Evolutionary conservation across 1,139 yeast species (phyloP).

Genomic region (Suhomyces taliae): DNA sequence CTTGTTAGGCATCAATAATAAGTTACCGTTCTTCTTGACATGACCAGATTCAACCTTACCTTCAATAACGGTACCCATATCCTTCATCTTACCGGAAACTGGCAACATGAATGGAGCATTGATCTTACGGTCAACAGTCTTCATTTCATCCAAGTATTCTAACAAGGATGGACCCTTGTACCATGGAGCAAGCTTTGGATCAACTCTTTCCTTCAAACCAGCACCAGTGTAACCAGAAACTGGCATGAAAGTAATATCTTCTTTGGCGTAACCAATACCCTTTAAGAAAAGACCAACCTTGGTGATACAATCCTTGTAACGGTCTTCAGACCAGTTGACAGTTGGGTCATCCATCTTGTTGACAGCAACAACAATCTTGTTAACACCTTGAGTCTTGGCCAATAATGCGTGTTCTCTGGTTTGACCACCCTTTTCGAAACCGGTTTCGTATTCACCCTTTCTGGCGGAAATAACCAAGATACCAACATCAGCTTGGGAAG

Average conservation of each 20-base stretch:
- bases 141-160: conserved; percentile 83
- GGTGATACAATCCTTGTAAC: conserved; percentile 92
- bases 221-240: conserved; percentile 98
- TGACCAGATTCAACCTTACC: conserved; percentile 98
- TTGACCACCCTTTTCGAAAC: conserved; percentile 98
- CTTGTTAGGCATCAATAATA: conserved; percentile 92
- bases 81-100: conserved; percentile 90
- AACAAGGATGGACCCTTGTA: conserved; percentile 88
- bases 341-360: conserved; percentile 99
- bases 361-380: conserved; percentile 86
- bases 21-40: conserved; percentile 71
- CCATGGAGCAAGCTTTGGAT: conserved; percentile 80
- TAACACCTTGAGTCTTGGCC: conserved; percentile 98
- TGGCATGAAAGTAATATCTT: conserved; percentile 90
- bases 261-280: conserved; percentile 87
- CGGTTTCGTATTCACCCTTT: conserved; percentile 99
- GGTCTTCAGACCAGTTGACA: conserved; percentile 91
- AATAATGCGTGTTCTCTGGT: conserved; percentile 97
- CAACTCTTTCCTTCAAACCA: conserved; percentile 85
- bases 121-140: conserved; percentile 78
- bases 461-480: conserved; percentile 95
- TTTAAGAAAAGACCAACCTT: conserved; percentile 76
- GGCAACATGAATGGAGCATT: conserved; percentile 98
- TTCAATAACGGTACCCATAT: conserved; percentile 94
- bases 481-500: conserved; percentile 98